phyloP scores from a whole-genome alignment of 805 yeast species.

The Schwanniomyces occidentalis region DNA sequence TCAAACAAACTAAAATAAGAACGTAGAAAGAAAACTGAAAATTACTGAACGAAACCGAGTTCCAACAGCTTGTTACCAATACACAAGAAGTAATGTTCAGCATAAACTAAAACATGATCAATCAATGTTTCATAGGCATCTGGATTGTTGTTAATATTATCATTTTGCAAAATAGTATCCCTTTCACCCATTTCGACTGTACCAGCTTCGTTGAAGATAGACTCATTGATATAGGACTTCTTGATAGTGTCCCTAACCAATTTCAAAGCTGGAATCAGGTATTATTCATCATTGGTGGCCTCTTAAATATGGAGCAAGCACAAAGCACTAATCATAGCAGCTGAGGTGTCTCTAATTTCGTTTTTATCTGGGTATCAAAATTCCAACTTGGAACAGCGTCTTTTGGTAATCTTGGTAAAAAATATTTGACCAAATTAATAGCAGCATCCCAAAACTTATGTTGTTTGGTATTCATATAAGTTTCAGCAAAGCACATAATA shows the following conservation, averaged over 20 bases:
- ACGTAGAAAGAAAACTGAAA: too few relatives aligned
- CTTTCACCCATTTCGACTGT: constrained; percentile 16
- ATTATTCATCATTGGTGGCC: constrained; percentile 12
- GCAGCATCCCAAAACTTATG: constrained; percentile 23
- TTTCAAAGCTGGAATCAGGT: constrained; percentile 14
- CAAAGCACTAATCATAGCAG: constrained; percentile 26
- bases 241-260: constrained; percentile 16
- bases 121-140: constrained; percentile 13
- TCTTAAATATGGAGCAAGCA: constrained; percentile 25
- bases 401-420: constrained; percentile 19
- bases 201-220: constrained; percentile 8
- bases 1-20: too few relatives aligned
- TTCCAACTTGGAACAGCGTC: constrained; percentile 28
- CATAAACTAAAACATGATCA: constrained; percentile 30
- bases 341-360: constrained; percentile 23
- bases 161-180: constrained; percentile 21
- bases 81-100: constrained; percentile 27
- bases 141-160: constrained; percentile 25
- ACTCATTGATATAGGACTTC: constrained; percentile 7
- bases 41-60: constrained; percentile 14
- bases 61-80: constrained; percentile 27
- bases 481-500: constrained; percentile 23
- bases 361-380: constrained; percentile 26
- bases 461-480: constrained; percentile 23
- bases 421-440: constrained; percentile 20